Evolutionary conservation across 345 rosid genomes (phyloP).

Genomic region (Populus davidiana): DNA sequence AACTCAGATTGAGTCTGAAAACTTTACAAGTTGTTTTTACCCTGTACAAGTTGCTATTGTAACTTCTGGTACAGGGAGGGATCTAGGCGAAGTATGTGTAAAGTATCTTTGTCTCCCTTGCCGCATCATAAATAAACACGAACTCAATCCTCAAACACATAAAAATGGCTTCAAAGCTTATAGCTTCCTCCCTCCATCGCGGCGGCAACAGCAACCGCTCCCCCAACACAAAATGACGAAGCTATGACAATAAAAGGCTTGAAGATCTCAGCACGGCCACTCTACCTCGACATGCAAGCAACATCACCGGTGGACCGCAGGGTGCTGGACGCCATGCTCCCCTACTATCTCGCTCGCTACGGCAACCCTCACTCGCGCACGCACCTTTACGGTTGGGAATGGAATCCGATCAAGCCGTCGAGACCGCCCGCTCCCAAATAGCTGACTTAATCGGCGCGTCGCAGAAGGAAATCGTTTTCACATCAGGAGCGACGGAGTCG

Average conservation of each 20-base stretch:
- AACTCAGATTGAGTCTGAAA: no score
- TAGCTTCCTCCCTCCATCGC: slow-evolving; percentile 46
- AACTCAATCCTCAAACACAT: no score
- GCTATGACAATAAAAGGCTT: slow-evolving; percentile 66
- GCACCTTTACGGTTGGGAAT: slow-evolving; percentile 96
- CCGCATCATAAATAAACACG: no score
- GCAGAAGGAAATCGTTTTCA: slow-evolving; percentile 80
- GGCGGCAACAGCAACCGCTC: slow-evolving; percentile 18
- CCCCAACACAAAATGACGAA: slow-evolving; percentile 35
- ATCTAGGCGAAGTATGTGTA: no score
- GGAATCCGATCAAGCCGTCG: slow-evolving; percentile 92
- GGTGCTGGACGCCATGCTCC: slow-evolving; percentile 82
- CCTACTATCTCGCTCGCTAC: slow-evolving; percentile 58
- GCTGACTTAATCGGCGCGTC: slow-evolving; percentile 79
- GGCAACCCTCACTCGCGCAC: slow-evolving; percentile 98
- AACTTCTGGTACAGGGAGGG: no score
- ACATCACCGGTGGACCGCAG: slow-evolving; percentile 94
- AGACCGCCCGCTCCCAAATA: slow-evolving; percentile 68
- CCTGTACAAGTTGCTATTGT: no score
- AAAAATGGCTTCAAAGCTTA: slow-evolving; percentile 58
- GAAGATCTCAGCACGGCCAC: slow-evolving; percentile 63
- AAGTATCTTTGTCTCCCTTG: no score
- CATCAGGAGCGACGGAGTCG: slow-evolving; percentile 95
- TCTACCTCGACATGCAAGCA: slow-evolving; percentile 72
- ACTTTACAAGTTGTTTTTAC: no score